These are phyloP conservation scores for Aspergillus bertholletiae DNA, from an alignment of 495 filamentous ascomycete species.

Conservation along the genomic window DNA sequence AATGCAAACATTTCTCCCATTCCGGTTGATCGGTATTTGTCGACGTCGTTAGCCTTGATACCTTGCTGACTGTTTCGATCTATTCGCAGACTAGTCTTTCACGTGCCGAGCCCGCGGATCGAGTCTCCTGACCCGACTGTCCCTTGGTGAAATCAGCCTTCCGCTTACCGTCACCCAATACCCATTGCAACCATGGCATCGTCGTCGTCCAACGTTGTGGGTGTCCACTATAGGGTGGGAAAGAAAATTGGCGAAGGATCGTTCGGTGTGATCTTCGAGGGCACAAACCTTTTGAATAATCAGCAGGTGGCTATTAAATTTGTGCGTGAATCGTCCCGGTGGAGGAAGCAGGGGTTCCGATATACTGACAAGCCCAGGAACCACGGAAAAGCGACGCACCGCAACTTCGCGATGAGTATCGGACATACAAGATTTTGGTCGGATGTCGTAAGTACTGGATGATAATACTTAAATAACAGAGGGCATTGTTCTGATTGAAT, in stretches of 20 bases:
- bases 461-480: neutral
- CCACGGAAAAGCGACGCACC: slow-evolving; percentile 98
- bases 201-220: slow-evolving; percentile 95
- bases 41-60: neutral
- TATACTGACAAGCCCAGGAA: slow-evolving; percentile 60
- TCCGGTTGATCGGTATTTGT: neutral
- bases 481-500: slow-evolving; percentile 18
- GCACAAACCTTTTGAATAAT: slow-evolving; percentile 97
- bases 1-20: neutral
- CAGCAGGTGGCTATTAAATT: slow-evolving; percentile 99
- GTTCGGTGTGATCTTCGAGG: slow-evolving; percentile 99
- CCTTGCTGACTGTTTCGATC: neutral
- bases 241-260: slow-evolving; percentile 99
- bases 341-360: neutral
- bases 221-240: slow-evolving; percentile 97
- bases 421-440: slow-evolving; percentile 98
- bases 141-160: slow-evolving; percentile 21
- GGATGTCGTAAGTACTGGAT: slow-evolving; percentile 85
- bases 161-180: slow-evolving; percentile 13
- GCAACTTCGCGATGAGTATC: slow-evolving; percentile 96
- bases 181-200: slow-evolving; percentile 68
- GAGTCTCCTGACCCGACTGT: slow-evolving; percentile 26
- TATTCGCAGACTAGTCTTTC: slow-evolving; percentile 18
- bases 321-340: slow-evolving; percentile 52
- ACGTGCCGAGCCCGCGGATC: slow-evolving; percentile 26